Evolutionary conservation across 495 filamentous ascomycete species (phyloP), one percentile per base, ranked within the genome.

Genomic region (Venustampulla echinocandica): DNA sequence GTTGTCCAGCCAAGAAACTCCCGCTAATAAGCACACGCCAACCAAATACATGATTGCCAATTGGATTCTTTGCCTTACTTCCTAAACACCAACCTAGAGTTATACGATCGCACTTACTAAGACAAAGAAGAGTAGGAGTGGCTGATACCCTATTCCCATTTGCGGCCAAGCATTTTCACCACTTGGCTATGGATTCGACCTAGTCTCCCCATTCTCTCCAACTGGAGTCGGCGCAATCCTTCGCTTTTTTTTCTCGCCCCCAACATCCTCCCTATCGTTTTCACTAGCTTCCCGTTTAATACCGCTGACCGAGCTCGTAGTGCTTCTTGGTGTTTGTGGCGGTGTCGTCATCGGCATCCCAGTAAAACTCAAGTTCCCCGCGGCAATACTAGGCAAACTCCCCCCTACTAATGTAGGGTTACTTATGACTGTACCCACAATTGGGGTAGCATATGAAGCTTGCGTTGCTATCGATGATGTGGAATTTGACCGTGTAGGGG

Each of bases 401-500:
- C 85, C 82, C 6, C 82, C 67, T 13, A 81, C 87, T 2, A 86
- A 76, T 0, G 85, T 82, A 10, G 87, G 86, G 50, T 94, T 90
- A 60, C 76, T 90, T 40, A 85, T 73, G 2, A 80, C 64, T 14
- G 59, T 46, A 6, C 45, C 43, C n/a, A 43, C 15, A 66, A 56
- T 53, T 15, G 57, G 42, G 4, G 46, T 55, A 0, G 59, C 52
- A 1, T 47, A 43, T 1, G 71, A 73, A 10, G 66, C 47, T 35
- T 70, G 67, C 0, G 87, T 93, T 7, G 80, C 74, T 13, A 90
- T 73, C n/a, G 89, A 95, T 2, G 86, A 89, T 3, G 81, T 74
- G 7, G 92, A 95, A 50, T 84, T 93, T 1, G 88, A 90, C 32
- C 90, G 71, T 1, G 85, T 75, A 13, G 86, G 87, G 19, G 84